Percentiles rank a stretch among this genome's conserved stretches.
These are phyloP conservation scores for Fusarium sarcochroum DNA, from an alignment of 2,329 filamentous ascomycete genomes.

Conservation along the genomic window DNA sequence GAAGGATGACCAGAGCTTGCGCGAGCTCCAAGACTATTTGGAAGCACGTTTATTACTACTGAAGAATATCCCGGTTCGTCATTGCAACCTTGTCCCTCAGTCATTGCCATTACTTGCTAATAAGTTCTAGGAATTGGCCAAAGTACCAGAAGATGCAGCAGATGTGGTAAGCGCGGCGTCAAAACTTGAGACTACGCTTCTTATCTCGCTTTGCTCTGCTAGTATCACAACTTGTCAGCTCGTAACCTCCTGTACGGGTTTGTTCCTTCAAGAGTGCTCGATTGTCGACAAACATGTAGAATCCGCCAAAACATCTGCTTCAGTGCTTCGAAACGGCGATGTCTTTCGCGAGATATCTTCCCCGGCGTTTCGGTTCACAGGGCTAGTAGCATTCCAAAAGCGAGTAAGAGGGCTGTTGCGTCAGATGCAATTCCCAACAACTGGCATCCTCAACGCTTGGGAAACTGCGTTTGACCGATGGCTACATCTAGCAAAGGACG, in stretches of 20 bases:
- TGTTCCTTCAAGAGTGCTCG: slow-evolving; percentile 73
- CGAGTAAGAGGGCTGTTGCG: slow-evolving; percentile 71
- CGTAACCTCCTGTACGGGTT: slow-evolving; percentile 72
- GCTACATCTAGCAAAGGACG: slow-evolving; percentile 74
- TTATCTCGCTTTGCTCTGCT: slow-evolving; percentile 75
- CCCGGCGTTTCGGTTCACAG: slow-evolving; percentile 75
- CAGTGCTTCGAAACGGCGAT: slow-evolving; percentile 71
- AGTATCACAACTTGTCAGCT: slow-evolving; percentile 76
- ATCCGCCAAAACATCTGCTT: slow-evolving; percentile 64
- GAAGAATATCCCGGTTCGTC: slow-evolving; percentile 63
- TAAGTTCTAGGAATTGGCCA: slow-evolving; percentile 65
- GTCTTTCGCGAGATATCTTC: slow-evolving; percentile 74
- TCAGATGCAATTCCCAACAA: slow-evolving; percentile 72
- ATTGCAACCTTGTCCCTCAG: not conserved
- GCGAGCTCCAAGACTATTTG: slow-evolving; percentile 68
- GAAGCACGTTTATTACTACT: slow-evolving; percentile 68
- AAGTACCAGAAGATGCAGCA: slow-evolving; percentile 66
- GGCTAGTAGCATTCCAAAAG: slow-evolving; percentile 78
- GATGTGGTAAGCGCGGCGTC: slow-evolving; percentile 67
- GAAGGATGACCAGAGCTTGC: slow-evolving; percentile 60
- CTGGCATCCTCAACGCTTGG: slow-evolving; percentile 78
- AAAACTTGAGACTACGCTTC: slow-evolving; percentile 72
- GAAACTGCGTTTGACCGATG: slow-evolving; percentile 75
- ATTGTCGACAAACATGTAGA: slow-evolving; percentile 67
- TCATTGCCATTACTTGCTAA: slow-evolving; percentile 24